Percentiles rank a stretch among this genome's conserved stretches.
These are phyloP conservation scores for Flaveria robusta DNA, from an alignment of 129 eudicot genomes.

Conservation along the genomic window DNA sequence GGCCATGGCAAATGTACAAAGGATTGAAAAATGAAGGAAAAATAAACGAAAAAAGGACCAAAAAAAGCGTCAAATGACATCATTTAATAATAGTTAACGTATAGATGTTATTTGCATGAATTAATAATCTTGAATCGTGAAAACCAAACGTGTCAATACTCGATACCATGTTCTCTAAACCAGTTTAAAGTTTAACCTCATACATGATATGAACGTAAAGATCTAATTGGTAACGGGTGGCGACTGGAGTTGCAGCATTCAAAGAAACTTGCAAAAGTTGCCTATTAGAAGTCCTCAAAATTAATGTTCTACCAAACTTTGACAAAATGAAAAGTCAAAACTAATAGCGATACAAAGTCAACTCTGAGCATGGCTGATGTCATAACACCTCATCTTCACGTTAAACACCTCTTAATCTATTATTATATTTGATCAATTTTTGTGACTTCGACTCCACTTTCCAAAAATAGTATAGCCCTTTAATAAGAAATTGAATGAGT, in stretches of 20 bases:
- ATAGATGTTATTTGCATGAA: background rate
- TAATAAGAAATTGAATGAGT: no score
- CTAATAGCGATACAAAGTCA: background rate
- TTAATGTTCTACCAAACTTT: constrained; percentile 10
- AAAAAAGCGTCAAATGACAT: background rate
- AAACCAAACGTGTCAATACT: background rate
- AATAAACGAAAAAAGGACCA: background rate
- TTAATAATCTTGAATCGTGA: background rate
- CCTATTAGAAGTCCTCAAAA: background rate
- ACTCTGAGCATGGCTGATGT: background rate
- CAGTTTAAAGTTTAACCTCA: background rate
- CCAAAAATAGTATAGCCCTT: no score
- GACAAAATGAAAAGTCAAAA: background rate
- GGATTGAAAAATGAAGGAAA: background rate
- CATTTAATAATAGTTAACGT: background rate
- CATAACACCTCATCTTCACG: background rate
- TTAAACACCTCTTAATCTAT: background rate
- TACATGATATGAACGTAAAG: background rate
- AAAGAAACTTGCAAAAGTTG: background rate
- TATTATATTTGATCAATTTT: background rate
- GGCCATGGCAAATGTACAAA: background rate
- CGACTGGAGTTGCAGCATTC: no score
- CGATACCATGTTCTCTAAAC: background rate
- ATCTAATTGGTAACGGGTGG: background rate
- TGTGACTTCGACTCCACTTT: no score